Conservation (phyloP, 192 early-diverging fungal species). For the Linnemannia elongata region DNA sequence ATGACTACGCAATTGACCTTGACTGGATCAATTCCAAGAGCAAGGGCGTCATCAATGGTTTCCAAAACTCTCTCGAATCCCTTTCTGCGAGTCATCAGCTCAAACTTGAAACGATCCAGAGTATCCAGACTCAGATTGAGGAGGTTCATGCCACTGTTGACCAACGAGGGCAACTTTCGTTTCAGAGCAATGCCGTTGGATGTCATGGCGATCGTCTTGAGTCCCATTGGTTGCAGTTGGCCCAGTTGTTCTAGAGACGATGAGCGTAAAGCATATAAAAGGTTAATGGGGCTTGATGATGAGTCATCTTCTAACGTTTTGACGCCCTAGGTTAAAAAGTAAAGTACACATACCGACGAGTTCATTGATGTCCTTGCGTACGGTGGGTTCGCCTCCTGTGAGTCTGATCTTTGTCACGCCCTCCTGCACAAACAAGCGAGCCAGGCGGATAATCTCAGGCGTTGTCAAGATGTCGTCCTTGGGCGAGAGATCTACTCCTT, state of each 20-base stretch:
- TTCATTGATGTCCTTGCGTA: constrained; percentile 91
- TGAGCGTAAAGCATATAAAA: background rate
- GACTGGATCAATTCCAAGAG: constrained; percentile 75
- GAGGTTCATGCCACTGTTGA: constrained; percentile 82
- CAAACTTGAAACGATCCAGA: constrained; percentile 87
- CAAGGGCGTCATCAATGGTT: constrained; percentile 77
- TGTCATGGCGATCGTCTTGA: constrained; percentile 90
- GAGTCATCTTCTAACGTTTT: background rate
- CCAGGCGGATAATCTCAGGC: constrained; percentile 85
- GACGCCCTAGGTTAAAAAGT: background rate
- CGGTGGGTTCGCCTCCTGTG: constrained; percentile 97
- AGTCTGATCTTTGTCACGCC: constrained; percentile 95
- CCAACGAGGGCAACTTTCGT: constrained; percentile 81
- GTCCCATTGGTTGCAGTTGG: constrained; percentile 76
- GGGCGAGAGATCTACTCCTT: constrained; percentile 83
- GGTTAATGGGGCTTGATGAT: background rate
- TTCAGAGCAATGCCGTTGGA: constrained; percentile 95
- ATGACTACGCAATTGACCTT: constrained; percentile 98
- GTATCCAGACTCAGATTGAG: constrained; percentile 96
- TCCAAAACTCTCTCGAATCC: constrained; percentile 86
- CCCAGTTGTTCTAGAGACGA: constrained; percentile 72
- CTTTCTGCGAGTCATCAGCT: constrained; percentile 88
- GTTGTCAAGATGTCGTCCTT: constrained; percentile 79
- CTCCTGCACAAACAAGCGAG: constrained; percentile 86
- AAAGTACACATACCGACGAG: constrained; percentile 74